These are phyloP conservation scores for Cucurbitaria berberidis DNA, from an alignment of 2,329 filamentous ascomycete species.

Conservation along the genomic window DNA sequence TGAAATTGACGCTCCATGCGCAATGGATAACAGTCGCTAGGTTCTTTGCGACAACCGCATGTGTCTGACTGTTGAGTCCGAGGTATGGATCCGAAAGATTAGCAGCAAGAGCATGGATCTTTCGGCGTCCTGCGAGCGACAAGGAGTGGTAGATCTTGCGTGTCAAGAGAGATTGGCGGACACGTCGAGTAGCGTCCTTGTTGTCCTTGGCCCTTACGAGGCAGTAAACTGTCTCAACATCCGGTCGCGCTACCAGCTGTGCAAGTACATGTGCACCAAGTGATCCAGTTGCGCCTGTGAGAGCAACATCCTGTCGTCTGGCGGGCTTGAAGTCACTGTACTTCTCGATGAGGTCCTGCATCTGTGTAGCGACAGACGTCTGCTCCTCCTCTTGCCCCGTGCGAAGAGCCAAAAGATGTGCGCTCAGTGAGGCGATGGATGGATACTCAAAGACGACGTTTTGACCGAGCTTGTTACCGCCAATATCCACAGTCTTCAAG, in stretches of 20 bases:
- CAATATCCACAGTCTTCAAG: too few species aligned
- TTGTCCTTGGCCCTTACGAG: slow-evolving; percentile 32
- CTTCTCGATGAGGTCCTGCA: background rate
- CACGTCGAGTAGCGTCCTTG: slow-evolving; percentile 42
- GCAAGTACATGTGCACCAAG: background rate
- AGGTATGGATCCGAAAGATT: slow-evolving; percentile 50
- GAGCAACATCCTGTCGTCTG: background rate
- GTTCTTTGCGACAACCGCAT: slow-evolving; percentile 9
- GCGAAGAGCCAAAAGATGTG: background rate
- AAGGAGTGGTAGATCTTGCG: slow-evolving; percentile 48
- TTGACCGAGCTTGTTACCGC: too few species aligned
- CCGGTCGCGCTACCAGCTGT: background rate
- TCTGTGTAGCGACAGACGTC: background rate
- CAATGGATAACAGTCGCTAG: slow-evolving; percentile 58
- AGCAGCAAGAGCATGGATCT: slow-evolving; percentile 47
- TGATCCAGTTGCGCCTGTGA: background rate
- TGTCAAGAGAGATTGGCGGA: slow-evolving; percentile 44
- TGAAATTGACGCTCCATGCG: slow-evolving; percentile 65
- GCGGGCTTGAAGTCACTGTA: background rate
- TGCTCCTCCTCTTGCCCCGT: too few species aligned
- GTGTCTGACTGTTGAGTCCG: slow-evolving; percentile 44
- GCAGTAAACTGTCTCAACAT: background rate
- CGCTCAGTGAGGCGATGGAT: background rate
- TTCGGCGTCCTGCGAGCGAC: slow-evolving; percentile 18
- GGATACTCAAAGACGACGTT: background rate